Base-by-base conservation (phyloP, 148 eudicot species). In the Drosera capensis region DNA sequence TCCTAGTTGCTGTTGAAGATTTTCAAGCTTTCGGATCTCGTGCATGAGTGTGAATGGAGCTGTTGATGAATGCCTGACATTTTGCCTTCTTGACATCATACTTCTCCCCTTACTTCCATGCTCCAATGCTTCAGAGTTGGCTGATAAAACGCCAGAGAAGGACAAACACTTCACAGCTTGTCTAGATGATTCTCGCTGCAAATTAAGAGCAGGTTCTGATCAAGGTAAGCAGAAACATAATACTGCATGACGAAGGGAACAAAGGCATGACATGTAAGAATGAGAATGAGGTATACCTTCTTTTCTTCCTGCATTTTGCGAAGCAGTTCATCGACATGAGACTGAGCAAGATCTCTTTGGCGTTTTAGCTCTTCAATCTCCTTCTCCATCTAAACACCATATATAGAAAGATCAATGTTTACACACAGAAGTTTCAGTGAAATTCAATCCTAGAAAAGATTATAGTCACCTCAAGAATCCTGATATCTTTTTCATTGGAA, bases 1-100 rank as follows among this genome's bases (percentile, higher is more conserved):
- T 49, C 97, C 97, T 4, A 88, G 86, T 70, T 88, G 97, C 51
- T 88, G 94, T 29, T 88, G 97, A n/a, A 88, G 86, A 30, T 88
- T 94, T 60, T 88, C 97, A 17, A 88, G 92, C 58, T 88, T 88
- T 58, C 73, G 59, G 41, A 88, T 88, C 68, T 83, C 97, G 59
- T 83, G 73, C 97, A 88, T 88, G 9, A 83, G 73, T 30, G 86
- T 75, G 71, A 88, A 88, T 36, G 97, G 97, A 47, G 94, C 94
- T 30, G 86, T 68, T 26, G 84, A 80, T 44, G 97, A 88, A 16
- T 39, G 43, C 43, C 43, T 39, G 17, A 39, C 17, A 39, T 8
- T 11, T 39, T 14, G 43, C 5, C 43, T 39, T 13, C 17, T 20
- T n/a, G n/a, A n/a, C 1, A 39, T 42, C 58, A 74, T 65, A 49